Evolutionary conservation across 1,284 basidiomycete species (phyloP).

Genomic region (Tetrapyrgos nigripes): DNA sequence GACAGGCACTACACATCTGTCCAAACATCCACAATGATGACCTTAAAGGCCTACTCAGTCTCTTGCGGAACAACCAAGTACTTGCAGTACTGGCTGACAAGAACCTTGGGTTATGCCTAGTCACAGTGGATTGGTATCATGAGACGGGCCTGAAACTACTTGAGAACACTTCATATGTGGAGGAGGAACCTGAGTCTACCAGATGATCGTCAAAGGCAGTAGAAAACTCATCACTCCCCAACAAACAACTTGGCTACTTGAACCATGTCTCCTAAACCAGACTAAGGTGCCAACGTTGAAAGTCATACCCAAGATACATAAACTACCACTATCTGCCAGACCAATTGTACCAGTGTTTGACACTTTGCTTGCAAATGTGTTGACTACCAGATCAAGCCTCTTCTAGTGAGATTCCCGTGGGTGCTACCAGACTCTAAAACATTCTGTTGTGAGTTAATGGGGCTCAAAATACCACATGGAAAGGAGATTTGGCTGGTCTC

Average conservation of each 20-base stretch:
- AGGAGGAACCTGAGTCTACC: constrained; percentile 14
- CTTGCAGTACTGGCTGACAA: constrained; percentile 10
- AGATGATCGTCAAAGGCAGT: constrained; percentile 5
- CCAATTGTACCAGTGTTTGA: constrained; percentile 16
- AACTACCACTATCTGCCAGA: constrained; percentile 18
- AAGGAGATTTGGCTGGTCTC: constrained; percentile 19
- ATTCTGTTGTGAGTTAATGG: constrained; percentile 16
- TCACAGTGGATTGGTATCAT: constrained; percentile 12
- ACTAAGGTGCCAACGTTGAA: constrained; percentile 19
- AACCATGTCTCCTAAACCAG: constrained; percentile 1
- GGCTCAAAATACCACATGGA: constrained; percentile 10
- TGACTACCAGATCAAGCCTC: constrained; percentile 20
- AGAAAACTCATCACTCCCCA: constrained; percentile 9
- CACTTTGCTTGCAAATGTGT: constrained; percentile 21
- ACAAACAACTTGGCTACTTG: constrained; percentile 16
- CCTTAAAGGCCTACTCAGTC: constrained; percentile 10
- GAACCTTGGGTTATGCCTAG: constrained; percentile 12
- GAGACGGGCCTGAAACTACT: constrained; percentile 15
- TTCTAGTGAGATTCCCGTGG: constrained; percentile 20
- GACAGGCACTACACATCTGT: constrained; percentile 9
- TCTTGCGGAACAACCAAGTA: not conserved
- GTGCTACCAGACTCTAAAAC: constrained; percentile 24
- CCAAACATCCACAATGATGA: constrained; percentile 16
- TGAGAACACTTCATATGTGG: constrained; percentile 16
- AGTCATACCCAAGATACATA: constrained; percentile 22